A percentile compares a stretch with the other conserved stretches of the same genome.
Evolutionary conservation across 2,329 filamentous ascomycete genomes (phyloP).

Genomic region (Akanthomyces uredinophilus): DNA sequence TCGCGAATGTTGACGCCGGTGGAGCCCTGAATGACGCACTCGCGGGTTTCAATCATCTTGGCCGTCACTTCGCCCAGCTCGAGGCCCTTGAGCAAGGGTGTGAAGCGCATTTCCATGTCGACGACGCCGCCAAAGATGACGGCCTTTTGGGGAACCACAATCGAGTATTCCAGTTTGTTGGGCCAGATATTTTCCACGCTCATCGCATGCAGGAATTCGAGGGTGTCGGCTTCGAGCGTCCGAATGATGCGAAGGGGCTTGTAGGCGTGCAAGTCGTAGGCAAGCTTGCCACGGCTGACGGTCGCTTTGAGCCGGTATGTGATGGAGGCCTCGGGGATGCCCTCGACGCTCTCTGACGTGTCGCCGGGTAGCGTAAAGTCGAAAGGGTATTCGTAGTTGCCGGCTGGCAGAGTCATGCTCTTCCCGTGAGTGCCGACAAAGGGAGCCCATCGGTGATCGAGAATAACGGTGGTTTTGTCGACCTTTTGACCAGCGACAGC

Average conservation of each 20-base stretch:
- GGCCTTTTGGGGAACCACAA: constrained; percentile 88
- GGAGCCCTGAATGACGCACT: constrained; percentile 50
- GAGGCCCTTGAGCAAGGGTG: constrained; percentile 83
- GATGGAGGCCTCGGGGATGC: constrained; percentile 77
- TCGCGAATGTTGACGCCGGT: constrained; percentile 45
- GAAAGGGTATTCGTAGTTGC: constrained; percentile 83
- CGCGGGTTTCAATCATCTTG: constrained; percentile 74
- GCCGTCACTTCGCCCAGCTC: constrained; percentile 78
- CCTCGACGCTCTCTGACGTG: constrained; percentile 84
- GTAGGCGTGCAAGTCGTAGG: constrained; percentile 76
- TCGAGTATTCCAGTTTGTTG: constrained; percentile 94
- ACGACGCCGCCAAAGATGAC: constrained; percentile 89
- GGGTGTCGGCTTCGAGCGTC: constrained; percentile 67
- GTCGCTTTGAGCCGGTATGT: constrained; percentile 90
- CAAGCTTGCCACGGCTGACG: constrained; percentile 78
- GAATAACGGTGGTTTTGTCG: constrained; percentile 55
- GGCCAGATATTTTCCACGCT: constrained; percentile 97
- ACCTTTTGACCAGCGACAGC: constrained; percentile 55
- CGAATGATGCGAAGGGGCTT: constrained; percentile 75
- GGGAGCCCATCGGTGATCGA: constrained; percentile 63
- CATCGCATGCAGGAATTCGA: constrained; percentile 83
- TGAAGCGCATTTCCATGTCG: constrained; percentile 78
- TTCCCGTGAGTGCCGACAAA: constrained; percentile 56
- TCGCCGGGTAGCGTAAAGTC: constrained; percentile 66
- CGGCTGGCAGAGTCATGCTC: constrained; percentile 57